Base-by-base conservation (phyloP, 2,329 filamentous ascomycete genomes). In the Xylariaceae sp. region DNA sequence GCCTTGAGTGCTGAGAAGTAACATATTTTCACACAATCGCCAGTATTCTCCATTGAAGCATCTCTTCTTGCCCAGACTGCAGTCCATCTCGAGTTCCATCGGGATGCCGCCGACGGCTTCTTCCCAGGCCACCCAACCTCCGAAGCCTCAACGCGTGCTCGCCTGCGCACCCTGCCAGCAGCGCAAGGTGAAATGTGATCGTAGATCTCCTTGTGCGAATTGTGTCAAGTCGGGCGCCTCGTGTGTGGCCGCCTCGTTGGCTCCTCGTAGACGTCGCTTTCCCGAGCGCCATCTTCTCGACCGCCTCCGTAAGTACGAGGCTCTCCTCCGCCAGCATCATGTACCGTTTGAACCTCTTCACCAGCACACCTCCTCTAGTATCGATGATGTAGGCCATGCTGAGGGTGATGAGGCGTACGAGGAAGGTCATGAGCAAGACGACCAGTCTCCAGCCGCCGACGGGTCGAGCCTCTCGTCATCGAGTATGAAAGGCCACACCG, bases 161-260 rank as follows among this genome's bases (percentile, higher is more conserved):
- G 69, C 74, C 1, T 88, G 86, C 58, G 66, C 82, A 1, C 71
- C 77, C 0, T 89, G 85, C 57, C 82, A 87, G 61, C 81, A 83
- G 56, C 78, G 82, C 42, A 86, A 86, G 60, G 71, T 86, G 16
- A 83, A 78, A 53, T 87, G 84, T 64, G 76, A 84, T 59, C 78
- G 80, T 51, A 74, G 69, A n/a, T 77, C 76, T 54, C 83, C 83
- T 3, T 87, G 83, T 60, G 61, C 71, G 2, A 77, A 77, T 46
- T 86, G 83, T 59, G 58, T 71, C 36, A 76, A 71, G 42, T 63
- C 71, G 11, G 59, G 67, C 0, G 65, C 63, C 0, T 67, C 77
- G 41, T 87, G 79, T 53, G 60, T 72, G 50, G 63, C 76, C 44
- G 60, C 73, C 61, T 51, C 75, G 44, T 51, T 65, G 14, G 52